Evolutionary conservation across 495 filamentous ascomycete species (phyloP), one percentile per base, ranked within the genome.

Genomic region (Cladorrhinum samala): DNA sequence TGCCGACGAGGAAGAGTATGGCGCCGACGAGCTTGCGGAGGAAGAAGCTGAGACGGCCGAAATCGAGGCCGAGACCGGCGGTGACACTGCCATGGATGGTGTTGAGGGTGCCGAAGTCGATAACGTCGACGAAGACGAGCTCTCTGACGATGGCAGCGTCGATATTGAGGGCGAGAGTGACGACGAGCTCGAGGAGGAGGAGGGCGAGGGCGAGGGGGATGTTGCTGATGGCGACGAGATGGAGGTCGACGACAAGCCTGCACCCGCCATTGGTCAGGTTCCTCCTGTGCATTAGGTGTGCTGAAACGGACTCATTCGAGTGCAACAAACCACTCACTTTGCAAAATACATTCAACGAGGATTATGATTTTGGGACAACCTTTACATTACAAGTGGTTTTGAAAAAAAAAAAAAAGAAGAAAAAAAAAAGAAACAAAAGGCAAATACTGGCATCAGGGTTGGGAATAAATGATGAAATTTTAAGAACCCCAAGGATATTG

Each of bases 91-190:
- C 50, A 95, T 96, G 91, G 90, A 81, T 17, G 89, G 86, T 40
- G 81, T 77, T 21, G 88, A 88, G 36, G 72, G 61, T 23, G 50
- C 69, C 30, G 78, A 77, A 47, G 66, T 36, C 17, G 72, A 71
- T 44, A 58, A 58, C n/a, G 66, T 73, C 38, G 83, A 82, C 44
- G 83, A 84, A 30, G 88, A 89, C 36, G 86, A 89, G 21, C 83
- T 89, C 49, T 89, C 87, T 14, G 91, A 96, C 38, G 91, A 88
- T 39, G 92, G 88, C 51, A 92, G 87, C 60, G 93, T 96, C 63
- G 93, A 98, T 66, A 83, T 98, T n/a, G 93, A 95, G 68, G 87
- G 85, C 39, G 94, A 97, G 69, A 93, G 85, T 23, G 75, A 77
- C 58, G 84, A 82, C 56, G 91, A 89, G 14, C 82, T 87, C 38